Evolutionary conservation across 2,329 filamentous ascomycete genomes (phyloP).

Genomic region (Phialophora expanda): DNA sequence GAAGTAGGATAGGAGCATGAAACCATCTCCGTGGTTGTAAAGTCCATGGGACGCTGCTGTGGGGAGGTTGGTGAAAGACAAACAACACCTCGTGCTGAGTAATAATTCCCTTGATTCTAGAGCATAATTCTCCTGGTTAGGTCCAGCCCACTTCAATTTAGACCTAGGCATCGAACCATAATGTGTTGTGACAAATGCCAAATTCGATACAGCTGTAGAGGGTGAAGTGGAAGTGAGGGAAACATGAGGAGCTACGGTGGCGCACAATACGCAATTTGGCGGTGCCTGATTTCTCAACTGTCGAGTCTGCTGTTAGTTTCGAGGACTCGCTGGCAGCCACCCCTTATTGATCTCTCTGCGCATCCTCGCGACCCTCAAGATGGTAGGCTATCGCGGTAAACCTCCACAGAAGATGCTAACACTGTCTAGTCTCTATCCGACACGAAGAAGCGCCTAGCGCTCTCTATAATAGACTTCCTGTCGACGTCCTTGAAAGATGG

Average conservation of each 20-base stretch:
- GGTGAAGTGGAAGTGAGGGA: background rate
- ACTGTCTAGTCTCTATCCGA: constrained; percentile 43
- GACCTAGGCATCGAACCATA: background rate
- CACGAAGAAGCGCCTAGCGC: constrained; percentile 85
- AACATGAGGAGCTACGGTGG: background rate
- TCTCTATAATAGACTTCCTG: constrained; percentile 97
- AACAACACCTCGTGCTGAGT: background rate
- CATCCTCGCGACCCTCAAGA: background rate
- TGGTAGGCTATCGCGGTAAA: background rate
- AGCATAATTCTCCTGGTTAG: background rate
- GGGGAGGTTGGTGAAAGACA: background rate
- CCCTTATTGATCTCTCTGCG: background rate
- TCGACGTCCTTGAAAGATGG: constrained; percentile 82
- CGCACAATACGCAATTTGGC: background rate
- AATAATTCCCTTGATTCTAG: background rate
- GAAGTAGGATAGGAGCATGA: background rate
- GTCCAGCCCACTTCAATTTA: background rate
- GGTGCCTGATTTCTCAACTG: background rate
- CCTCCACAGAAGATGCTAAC: background rate
- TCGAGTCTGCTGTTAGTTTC: background rate
- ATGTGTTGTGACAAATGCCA: background rate
- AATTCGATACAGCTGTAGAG: background rate
- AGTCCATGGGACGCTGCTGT: no score
- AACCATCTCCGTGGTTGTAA: background rate
- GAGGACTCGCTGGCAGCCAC: background rate